Percentiles rank a stretch among this genome's conserved stretches.
phyloP scores from a whole-genome alignment of 2,329 filamentous ascomycete species.

The Malbranchea zuffiana region DNA sequence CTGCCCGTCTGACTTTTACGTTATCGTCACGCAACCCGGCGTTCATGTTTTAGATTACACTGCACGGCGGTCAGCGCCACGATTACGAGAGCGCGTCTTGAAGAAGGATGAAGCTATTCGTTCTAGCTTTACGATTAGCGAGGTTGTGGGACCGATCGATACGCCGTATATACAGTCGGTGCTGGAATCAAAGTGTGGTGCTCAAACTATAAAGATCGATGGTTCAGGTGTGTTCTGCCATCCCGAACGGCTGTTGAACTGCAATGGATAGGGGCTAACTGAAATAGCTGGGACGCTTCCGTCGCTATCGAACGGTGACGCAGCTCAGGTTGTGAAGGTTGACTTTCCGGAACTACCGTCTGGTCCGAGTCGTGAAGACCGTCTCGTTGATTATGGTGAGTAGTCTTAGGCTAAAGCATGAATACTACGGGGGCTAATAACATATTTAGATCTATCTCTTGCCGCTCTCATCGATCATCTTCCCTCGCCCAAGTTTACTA shows the following conservation, averaged over 20 bases:
- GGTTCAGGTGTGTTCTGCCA: conserved; percentile 27
- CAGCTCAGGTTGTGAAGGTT: conserved; percentile 36
- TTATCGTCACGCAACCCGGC: conserved; percentile 67
- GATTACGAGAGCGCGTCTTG: conserved; percentile 43
- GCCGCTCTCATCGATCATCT: conserved; percentile 38
- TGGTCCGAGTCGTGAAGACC: conserved; percentile 26
- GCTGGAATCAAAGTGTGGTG: conserved; percentile 40
- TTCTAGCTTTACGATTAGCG: conserved; percentile 43
- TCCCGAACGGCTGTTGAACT: background rate
- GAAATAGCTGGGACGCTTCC: conserved; percentile 25
- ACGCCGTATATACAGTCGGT: conserved; percentile 31
- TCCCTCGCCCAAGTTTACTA: conserved; percentile 52
- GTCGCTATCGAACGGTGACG: conserved; percentile 24
- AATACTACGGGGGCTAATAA: conserved; percentile 2
- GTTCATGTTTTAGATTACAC: conserved; percentile 59
- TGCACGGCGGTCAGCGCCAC: conserved; percentile 41
- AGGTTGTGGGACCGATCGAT: conserved; percentile 43
- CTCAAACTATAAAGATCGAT: conserved; percentile 35
- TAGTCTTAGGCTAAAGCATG: too few relatives aligned
- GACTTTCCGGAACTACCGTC: conserved; percentile 35
- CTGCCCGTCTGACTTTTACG: conserved; percentile 66
- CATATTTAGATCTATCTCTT: conserved; percentile 19
- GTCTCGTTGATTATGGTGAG: conserved; percentile 36
- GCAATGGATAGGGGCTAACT: background rate
- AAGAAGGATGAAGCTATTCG: conserved; percentile 41